Conservation (phyloP, 1,284 basidiomycete species). For the Agaricales sp. region DNA sequence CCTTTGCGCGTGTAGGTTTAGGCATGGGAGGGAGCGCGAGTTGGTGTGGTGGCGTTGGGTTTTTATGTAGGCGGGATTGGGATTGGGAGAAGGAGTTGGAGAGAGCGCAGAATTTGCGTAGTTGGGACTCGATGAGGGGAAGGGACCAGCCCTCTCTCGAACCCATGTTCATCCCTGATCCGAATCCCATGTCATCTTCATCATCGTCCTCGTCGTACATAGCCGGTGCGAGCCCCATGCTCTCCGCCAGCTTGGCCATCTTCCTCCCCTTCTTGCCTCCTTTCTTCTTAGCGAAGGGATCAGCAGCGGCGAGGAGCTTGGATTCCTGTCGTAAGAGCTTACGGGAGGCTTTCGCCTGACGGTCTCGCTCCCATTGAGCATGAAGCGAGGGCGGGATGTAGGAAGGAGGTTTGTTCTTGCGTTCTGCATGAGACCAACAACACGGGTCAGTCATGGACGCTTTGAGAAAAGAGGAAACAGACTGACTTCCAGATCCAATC, state of each 20-base stretch:
- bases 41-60: slow-evolving; percentile 36
- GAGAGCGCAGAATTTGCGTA: slow-evolving; percentile 48
- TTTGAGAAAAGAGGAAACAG: slow-evolving; percentile 11
- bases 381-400: slow-evolving; percentile 37
- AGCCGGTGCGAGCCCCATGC: slow-evolving; percentile 27
- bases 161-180: background rate
- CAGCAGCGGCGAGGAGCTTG: slow-evolving; percentile 41
- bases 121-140: slow-evolving; percentile 51
- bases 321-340: slow-evolving; percentile 58
- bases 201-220: slow-evolving; percentile 20
- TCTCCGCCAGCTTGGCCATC: slow-evolving; percentile 43
- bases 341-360: slow-evolving; percentile 69
- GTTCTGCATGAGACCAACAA: background rate
- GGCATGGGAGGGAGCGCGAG: slow-evolving; percentile 71
- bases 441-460: slow-evolving; percentile 32
- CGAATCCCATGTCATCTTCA: too few species aligned
- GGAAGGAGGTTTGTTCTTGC: background rate
- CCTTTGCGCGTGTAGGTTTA: slow-evolving; percentile 55
- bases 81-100: too few species aligned
- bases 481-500: slow-evolving; percentile 22
- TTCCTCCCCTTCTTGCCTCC: slow-evolving; percentile 57
- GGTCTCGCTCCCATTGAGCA: slow-evolving; percentile 74
- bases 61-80: slow-evolving; percentile 10
- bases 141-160: slow-evolving; percentile 37
- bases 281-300: slow-evolving; percentile 45